These are phyloP conservation scores for Xylaria telfairii DNA, from an alignment of 495 filamentous ascomycete genomes.

Conservation along the genomic window DNA sequence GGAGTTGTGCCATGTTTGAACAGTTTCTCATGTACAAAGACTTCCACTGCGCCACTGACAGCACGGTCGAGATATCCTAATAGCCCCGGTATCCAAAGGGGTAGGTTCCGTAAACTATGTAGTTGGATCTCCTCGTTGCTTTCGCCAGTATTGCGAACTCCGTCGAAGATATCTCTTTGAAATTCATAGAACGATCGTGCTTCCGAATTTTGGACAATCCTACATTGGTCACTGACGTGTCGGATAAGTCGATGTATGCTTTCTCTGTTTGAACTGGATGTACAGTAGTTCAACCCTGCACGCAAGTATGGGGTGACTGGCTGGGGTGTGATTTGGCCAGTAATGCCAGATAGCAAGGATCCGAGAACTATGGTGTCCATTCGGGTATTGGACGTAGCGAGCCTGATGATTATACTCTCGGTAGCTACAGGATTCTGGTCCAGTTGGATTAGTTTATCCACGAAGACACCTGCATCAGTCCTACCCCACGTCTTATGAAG, in stretches of 20 bases:
- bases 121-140: slow-evolving; percentile 34
- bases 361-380: slow-evolving; percentile 44
- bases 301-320: slow-evolving; percentile 47
- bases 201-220: slow-evolving; percentile 45
- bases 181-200: slow-evolving; percentile 52
- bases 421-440: slow-evolving; percentile 54
- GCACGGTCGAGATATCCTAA: slow-evolving; percentile 65
- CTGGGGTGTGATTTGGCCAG: slow-evolving; percentile 40
- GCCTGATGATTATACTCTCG: slow-evolving; percentile 48
- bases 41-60: slow-evolving; percentile 61
- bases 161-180: slow-evolving; percentile 43
- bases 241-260: slow-evolving; percentile 42
- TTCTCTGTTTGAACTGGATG: slow-evolving; percentile 32
- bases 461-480: slow-evolving; percentile 48
- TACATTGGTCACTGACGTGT: slow-evolving; percentile 47
- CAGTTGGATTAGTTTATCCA: slow-evolving; percentile 57
- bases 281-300: slow-evolving; percentile 43
- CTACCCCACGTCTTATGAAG: slow-evolving; percentile 50
- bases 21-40: slow-evolving; percentile 61
- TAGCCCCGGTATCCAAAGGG: slow-evolving; percentile 71
- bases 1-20: slow-evolving; percentile 53
- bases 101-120: slow-evolving; percentile 56
- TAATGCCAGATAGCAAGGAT: slow-evolving; percentile 44
- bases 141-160: slow-evolving; percentile 37
- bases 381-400: slow-evolving; percentile 43